These are phyloP conservation scores for Monosporascus sp. DNA, from an alignment of 2,329 filamentous ascomycete species.

Conservation along the genomic window DNA sequence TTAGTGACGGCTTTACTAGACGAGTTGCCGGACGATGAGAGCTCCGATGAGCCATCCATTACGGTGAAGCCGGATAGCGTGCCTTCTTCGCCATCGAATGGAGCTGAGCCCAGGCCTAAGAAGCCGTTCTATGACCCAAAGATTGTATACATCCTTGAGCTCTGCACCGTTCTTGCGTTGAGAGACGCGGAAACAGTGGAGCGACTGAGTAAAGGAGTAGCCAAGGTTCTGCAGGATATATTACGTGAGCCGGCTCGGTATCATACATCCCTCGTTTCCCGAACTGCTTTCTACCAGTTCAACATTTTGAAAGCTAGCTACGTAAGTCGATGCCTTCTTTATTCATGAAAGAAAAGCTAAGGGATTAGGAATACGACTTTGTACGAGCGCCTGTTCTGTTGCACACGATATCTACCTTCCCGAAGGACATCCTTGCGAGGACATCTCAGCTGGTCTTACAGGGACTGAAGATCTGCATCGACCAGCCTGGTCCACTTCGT, in stretches of 20 bases:
- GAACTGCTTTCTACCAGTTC: constrained; percentile 82
- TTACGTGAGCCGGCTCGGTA: constrained; percentile 74
- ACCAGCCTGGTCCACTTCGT: constrained; percentile 68
- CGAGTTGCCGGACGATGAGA: constrained; percentile 78
- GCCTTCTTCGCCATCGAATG: constrained; percentile 55
- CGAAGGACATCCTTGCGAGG: constrained; percentile 69
- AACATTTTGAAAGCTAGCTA: constrained; percentile 78
- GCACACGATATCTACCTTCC: constrained; percentile 84
- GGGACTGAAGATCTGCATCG: constrained; percentile 75
- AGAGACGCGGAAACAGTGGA: constrained; percentile 69
- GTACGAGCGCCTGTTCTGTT: constrained; percentile 87
- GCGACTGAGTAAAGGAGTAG: constrained; percentile 70
- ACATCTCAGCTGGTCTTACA: constrained; percentile 71
- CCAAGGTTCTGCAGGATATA: constrained; percentile 73
- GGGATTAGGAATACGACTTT: constrained; percentile 73
- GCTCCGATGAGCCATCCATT: constrained; percentile 68
- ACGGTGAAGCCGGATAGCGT: constrained; percentile 83
- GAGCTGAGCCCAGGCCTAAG: constrained; percentile 47
- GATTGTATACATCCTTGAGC: constrained; percentile 84
- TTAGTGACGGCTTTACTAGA: constrained; percentile 71
- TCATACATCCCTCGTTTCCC: constrained; percentile 77
- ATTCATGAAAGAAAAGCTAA: constrained; percentile 12
- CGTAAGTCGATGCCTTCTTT: constrained; percentile 46
- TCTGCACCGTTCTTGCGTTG: constrained; percentile 77
- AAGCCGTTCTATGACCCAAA: constrained; percentile 75